Evolutionary conservation across 352 stramenopile species (phyloP), one percentile per base, ranked within the genome.

Genomic region (Phytophthora pluvialis): DNA sequence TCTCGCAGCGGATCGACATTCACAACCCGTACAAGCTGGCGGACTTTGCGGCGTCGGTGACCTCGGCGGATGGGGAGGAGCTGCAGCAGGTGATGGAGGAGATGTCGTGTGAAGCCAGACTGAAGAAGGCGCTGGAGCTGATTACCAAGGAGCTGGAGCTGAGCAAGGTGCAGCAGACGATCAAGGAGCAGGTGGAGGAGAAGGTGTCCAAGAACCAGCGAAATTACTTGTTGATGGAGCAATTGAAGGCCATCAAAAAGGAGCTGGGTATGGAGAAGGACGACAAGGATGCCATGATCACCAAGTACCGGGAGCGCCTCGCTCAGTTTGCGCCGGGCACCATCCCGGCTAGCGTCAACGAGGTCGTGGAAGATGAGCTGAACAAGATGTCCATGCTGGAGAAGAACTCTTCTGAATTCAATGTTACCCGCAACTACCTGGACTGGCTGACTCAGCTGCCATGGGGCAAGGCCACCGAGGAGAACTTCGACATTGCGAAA

Each of bases 161-260:
- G 3, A 95, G 82, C 54, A 98, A 98, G 51, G 78, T 99, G 36
- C 97, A 99, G 64, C 88, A 99, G 77, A 97, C 98, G 53, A 99
- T 99, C 73, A 98, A 95, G 67, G 78, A 96, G 60, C 90, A 97
- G 51, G 88, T 95, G 28, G 83, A 93, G 63, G 85, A 91, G 54
- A 95, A 94, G 40, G 81, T 99, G 65, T 98, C 83, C n/a, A 97
- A 99, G 72, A 94, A 98, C 60, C 98, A 99, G 70, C 85, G 98
- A 26, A 97, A 98, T 48, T 99, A 99, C 75, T 86, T 99, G 65
- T 78, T 99, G 12, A 98, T 93, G 72, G 97, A 99, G 71, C 98
- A 99, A 75, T 78, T 99, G 12, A 99, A 99, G 75, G 97, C 86
- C 0, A 99, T 99, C 64, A 99, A 99, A 81, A 99, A 99, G 61